Evolutionary conservation across 2,329 filamentous ascomycete species (phyloP), one percentile per base, ranked within the genome.

Genomic region (Coniochaeta sp.): DNA sequence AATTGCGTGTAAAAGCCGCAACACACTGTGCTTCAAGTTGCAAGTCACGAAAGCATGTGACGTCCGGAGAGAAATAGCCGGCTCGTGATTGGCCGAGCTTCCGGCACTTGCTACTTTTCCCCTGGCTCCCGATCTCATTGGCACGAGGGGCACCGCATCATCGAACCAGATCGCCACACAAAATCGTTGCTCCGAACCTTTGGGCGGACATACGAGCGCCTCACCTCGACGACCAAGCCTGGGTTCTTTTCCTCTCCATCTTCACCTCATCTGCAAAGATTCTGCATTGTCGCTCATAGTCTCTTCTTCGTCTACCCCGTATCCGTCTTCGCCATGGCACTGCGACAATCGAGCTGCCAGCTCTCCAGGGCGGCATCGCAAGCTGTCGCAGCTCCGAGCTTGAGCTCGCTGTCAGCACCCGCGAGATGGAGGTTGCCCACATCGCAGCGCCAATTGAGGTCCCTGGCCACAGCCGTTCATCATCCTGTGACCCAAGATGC

Each of bases 401-500:
- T 62, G 55, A 61, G 59, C 50, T 62, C 62, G 52, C 61, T 28
- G 45, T 53, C 65, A 61, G 69, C 50, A 45, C 53, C 52, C 12
- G 51, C 49, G 16, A 52, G 32, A 40, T 33, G 31, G 12, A 45
- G 22, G 40, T 10, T 48, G 32, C 30, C 48, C 8, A 10, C 22
- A 14, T 33, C 10, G 14, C 42, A 49, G 62, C 65, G 68, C 57
- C 66, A 70, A 70, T 74, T 59, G 51, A 68, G 76, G 60, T 67
- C 65, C 45, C 70, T 79, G 59, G 86, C 85, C 27, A 86, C 83
- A 13, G 74, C 78, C 16, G 83, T 82, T 4, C 87, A 88, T 4
- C 87, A 88, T 10, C 88, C 89, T 7, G 89, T 94, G 20, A 91
- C 88, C 0, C 89, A 95, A 67, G 79, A 90, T 77, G 76, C 80